Evolutionary conservation across 106 monocot species (phyloP).

Genomic region (Agapanthus africanus): DNA sequence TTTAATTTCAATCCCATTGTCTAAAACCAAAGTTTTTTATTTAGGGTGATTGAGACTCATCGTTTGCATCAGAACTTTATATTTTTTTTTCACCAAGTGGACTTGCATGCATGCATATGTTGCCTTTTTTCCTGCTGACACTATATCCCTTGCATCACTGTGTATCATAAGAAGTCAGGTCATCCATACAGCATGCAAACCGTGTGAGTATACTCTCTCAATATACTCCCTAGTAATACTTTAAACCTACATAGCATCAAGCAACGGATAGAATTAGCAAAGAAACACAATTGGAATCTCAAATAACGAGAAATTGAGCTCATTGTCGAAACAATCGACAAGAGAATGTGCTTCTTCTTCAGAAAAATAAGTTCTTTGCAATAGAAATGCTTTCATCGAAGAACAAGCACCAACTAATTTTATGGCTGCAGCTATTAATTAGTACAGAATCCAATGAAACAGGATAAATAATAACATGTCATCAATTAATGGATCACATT

Average conservation of each 20-base stretch:
- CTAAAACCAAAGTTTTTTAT: no score
- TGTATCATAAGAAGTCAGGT: neutral
- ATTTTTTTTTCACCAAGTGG: no score
- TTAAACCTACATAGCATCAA: neutral
- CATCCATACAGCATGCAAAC: no score
- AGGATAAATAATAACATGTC: neutral
- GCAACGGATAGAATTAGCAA: neutral
- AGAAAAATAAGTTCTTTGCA: no score
- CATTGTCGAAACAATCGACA: no score
- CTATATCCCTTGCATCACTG: no score
- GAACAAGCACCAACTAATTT: neutral
- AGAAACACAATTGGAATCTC: no score
- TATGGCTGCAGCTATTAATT: neutral
- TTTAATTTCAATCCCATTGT: no score
- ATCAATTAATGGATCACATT: neutral
- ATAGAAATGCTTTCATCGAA: neutral
- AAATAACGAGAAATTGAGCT: no score
- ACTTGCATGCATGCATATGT: neutral
- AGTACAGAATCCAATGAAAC: neutral
- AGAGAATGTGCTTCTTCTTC: no score
- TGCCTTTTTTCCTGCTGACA: no score
- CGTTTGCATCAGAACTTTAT: neutral
- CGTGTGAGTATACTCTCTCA: neutral
- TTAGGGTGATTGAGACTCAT: no score
- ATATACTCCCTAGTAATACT: neutral